Evolutionary conservation across 495 filamentous ascomycete species (phyloP), one percentile per base, ranked within the genome.

Genomic region (Penicillium cataractarum): DNA sequence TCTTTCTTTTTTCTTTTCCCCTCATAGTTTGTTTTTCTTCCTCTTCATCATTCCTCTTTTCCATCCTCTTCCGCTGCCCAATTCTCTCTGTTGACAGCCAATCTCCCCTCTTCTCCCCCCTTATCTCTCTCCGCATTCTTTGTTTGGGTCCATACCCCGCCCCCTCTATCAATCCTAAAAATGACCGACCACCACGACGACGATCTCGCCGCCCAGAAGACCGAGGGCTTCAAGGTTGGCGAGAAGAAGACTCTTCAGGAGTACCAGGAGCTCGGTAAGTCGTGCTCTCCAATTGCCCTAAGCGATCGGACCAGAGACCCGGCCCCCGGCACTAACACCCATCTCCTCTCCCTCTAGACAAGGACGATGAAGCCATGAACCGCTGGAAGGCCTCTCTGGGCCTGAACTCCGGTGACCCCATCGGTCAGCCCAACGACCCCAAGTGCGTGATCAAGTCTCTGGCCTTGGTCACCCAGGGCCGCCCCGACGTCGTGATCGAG

Each of bases 331-430:
- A 52, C 54, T 58, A 24, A 54, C n/a, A 26, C 22, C 12, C 37
- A n/a, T 22, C 1, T 35, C 31, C 0, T 13, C 29, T 21, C n/a
- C 42, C 44, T 19, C 51, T 57, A 75, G 87, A 90, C 71, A 76
- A 83, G 64, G 81, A 90, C 65, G 95, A 99, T 77, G 93, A 98
- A 74, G 92, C 94, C 62, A 87, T 99, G 71, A 89, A 93, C 76
- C 90, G 93, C 64, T 99, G 95, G 91, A 99, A 99, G 82, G 87
- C 92, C 68, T 97, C 95, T 3, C 87, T 99, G 35, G 95, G 96
- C 63, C 84, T 98, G 51, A 83, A 82, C 64, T 72, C 81, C 44
- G 88, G 91, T 66, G 76, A 88, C 4, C 87, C 89, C 33, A 81
- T 84, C 51, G 82, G 78, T 52, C 75, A 95, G 76, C 87, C 91